A percentile compares a stretch with the other conserved stretches of the same genome.
These are phyloP conservation scores for Trichothecium sympodiale DNA, from an alignment of 2,329 filamentous ascomycete species.

Conservation along the genomic window DNA sequence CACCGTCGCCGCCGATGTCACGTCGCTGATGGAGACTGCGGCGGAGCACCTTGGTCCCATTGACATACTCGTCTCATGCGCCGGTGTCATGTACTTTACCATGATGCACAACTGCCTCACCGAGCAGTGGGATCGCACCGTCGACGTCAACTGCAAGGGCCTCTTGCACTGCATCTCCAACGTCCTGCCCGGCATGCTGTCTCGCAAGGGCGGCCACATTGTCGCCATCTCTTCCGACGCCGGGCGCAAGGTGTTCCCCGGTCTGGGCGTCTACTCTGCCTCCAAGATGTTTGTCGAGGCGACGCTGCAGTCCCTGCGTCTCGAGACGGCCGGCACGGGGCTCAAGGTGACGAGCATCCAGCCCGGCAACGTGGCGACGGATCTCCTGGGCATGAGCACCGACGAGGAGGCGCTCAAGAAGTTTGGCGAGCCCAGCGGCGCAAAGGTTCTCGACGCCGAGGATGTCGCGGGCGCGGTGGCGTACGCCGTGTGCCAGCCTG, in stretches of 20 bases:
- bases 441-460: slow-evolving; percentile 61
- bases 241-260: slow-evolving; percentile 71
- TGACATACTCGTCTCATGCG: slow-evolving; percentile 70
- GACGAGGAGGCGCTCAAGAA: slow-evolving; percentile 69
- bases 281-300: slow-evolving; percentile 82
- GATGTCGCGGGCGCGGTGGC: slow-evolving; percentile 66
- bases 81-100: slow-evolving; percentile 82
- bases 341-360: slow-evolving; percentile 65
- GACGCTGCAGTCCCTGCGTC: slow-evolving; percentile 60
- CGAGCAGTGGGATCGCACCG: slow-evolving; percentile 71
- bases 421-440: slow-evolving; percentile 64
- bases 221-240: slow-evolving; percentile 77
- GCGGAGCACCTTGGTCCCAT: slow-evolving; percentile 55
- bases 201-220: slow-evolving; percentile 58
- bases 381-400: slow-evolving; percentile 63
- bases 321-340: slow-evolving; percentile 66
- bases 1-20: slow-evolving; percentile 54
- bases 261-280: slow-evolving; percentile 70
- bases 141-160: slow-evolving; percentile 81
- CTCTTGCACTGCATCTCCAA: slow-evolving; percentile 62
- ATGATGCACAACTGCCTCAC: slow-evolving; percentile 69
- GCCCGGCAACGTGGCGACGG: slow-evolving; percentile 66
- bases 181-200: slow-evolving; percentile 60
- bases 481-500: slow-evolving; percentile 62
- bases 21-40: slow-evolving; percentile 50